phyloP scores from a whole-genome alignment of 2,329 filamentous ascomycete species.

The Diplodia scrobiculata region DNA sequence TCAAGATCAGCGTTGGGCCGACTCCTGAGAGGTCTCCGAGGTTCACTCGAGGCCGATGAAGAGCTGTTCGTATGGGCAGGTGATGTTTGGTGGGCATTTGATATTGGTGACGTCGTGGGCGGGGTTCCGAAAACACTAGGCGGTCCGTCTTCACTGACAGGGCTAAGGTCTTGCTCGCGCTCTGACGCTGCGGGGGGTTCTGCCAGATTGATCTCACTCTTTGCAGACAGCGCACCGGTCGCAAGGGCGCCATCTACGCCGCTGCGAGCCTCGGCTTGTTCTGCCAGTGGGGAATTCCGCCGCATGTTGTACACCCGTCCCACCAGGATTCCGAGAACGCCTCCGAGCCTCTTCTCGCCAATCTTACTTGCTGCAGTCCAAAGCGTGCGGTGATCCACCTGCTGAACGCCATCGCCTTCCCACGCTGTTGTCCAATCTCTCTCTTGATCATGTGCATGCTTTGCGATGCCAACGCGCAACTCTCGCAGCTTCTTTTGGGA shows the following conservation, averaged over 20 bases:
- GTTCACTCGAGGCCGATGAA: constrained; percentile 15
- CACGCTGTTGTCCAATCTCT: constrained; percentile 63
- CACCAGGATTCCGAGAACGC: constrained; percentile 68
- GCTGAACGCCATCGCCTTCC: constrained; percentile 64
- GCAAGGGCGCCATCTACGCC: background rate
- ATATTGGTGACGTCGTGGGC: background rate
- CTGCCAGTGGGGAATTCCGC: constrained; percentile 38
- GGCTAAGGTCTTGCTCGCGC: constrained; percentile 17
- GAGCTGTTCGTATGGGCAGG: background rate
- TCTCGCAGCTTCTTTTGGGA: constrained; percentile 69
- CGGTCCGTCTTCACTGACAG: constrained; percentile 8
- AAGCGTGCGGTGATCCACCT: constrained; percentile 62
- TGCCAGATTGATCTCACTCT: constrained; percentile 25
- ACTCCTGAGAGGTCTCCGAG: constrained; percentile 17
- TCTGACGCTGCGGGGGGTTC: constrained; percentile 14
- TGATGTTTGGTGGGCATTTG: background rate
- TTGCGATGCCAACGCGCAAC: constrained; percentile 71
- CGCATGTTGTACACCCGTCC: constrained; percentile 66
- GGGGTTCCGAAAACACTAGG: constrained; percentile 1
- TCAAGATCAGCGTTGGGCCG: constrained; percentile 12
- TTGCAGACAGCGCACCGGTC: constrained; percentile 17
- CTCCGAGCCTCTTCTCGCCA: constrained; percentile 65
- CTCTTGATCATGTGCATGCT: constrained; percentile 49
- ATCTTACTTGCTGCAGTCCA: constrained; percentile 58
- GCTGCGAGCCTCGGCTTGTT: constrained; percentile 2